These are phyloP conservation scores for Calonectria honghensis DNA, from an alignment of 2,329 filamentous ascomycete species.

Conservation along the genomic window DNA sequence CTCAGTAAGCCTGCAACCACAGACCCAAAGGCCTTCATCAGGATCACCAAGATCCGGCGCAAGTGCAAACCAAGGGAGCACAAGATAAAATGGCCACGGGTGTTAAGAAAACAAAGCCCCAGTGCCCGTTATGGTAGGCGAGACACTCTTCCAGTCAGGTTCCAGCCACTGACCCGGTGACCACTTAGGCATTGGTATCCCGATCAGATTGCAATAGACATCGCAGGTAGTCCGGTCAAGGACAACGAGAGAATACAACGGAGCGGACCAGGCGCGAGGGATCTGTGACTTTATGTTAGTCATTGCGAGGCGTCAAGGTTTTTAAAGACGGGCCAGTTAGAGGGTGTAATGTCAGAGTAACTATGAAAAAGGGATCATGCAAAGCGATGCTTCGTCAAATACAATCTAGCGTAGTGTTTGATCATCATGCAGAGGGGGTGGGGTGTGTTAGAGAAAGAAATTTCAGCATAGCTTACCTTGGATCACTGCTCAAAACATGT, in stretches of 20 bases:
- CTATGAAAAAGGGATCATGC: conserved; percentile 59
- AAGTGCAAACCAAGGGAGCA: background rate
- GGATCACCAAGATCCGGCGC: background rate
- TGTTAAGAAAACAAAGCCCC: no score
- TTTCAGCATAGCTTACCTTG: conserved; percentile 42
- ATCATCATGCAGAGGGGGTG: conserved; percentile 61
- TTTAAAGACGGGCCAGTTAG: conserved; percentile 6
- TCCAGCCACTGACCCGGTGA: background rate
- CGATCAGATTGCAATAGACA: background rate
- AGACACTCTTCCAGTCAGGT: no score
- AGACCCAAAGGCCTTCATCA: background rate
- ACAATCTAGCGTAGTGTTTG: conserved; percentile 67
- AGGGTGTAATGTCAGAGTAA: conserved; percentile 56
- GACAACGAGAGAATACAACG: background rate
- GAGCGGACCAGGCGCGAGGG: background rate
- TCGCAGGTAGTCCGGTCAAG: background rate
- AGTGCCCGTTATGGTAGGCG: background rate
- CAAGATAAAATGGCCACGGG: background rate
- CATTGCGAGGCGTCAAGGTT: background rate
- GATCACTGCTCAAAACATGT: background rate
- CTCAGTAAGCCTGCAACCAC: background rate
- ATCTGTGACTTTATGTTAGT: conserved; percentile 40
- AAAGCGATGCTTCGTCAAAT: conserved; percentile 63
- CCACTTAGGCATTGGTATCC: background rate
- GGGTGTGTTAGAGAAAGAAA: background rate